These are phyloP conservation scores for Yamadazyma triangularis DNA, from an alignment of 1,139 yeast species.

Conservation along the genomic window DNA sequence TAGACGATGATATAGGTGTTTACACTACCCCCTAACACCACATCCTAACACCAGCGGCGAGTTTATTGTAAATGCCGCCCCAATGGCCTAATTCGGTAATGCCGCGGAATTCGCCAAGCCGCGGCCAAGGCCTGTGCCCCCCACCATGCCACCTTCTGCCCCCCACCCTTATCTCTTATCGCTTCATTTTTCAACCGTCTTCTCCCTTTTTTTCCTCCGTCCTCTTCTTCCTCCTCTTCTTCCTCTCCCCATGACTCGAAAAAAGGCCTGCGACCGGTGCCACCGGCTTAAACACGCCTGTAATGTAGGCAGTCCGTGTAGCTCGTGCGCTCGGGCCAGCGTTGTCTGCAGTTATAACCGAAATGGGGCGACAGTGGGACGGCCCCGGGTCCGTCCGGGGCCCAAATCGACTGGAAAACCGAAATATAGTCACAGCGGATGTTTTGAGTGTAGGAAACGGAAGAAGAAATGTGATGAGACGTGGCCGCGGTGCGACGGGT, in stretches of 20 bases:
- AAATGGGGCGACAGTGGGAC: slow-evolving; percentile 10
- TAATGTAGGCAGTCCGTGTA: slow-evolving; percentile 10
- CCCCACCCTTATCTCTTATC: slow-evolving; percentile 1
- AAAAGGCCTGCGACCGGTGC: slow-evolving; percentile 17
- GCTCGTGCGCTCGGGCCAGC: slow-evolving; percentile 6
- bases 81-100: too few relatives aligned
- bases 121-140: too few relatives aligned
- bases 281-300: slow-evolving; percentile 14
- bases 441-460: slow-evolving; percentile 55
- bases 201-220: too few relatives aligned
- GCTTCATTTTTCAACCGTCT: background rate
- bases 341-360: slow-evolving; percentile 10
- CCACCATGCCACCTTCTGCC: background rate
- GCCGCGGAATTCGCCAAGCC: too few relatives aligned
- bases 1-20: too few relatives aligned
- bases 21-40: too few relatives aligned
- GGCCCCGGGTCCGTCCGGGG: slow-evolving; percentile 9
- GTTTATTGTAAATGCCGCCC: too few relatives aligned
- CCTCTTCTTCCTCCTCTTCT: too few relatives aligned
- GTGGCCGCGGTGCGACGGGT: slow-evolving; percentile 51
- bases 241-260: too few relatives aligned
- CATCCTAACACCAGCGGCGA: too few relatives aligned
- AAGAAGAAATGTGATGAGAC: slow-evolving; percentile 63
- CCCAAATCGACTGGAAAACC: background rate
- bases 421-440: slow-evolving; percentile 41